These are phyloP conservation scores for Cryphonectria radicalis DNA, from an alignment of 2,329 filamentous ascomycete species.

Conservation along the genomic window DNA sequence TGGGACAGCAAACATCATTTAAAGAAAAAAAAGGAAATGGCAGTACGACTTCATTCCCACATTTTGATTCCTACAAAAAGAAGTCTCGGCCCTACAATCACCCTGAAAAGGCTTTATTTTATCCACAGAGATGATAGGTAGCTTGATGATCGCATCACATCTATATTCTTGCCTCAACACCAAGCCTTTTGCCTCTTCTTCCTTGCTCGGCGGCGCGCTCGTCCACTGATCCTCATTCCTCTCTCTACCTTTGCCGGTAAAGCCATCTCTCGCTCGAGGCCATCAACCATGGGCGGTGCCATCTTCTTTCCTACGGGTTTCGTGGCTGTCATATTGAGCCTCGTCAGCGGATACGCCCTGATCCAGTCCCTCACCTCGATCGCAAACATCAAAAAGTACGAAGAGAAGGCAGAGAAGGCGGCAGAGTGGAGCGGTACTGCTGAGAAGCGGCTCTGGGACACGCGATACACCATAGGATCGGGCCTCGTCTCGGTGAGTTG, in stretches of 20 bases:
- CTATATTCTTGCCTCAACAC: background rate
- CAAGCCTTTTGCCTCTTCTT: background rate
- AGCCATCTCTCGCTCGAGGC: background rate
- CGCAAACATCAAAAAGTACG: conserved; percentile 37
- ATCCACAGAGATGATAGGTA: background rate
- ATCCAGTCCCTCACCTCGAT: conserved; percentile 35
- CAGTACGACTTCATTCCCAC: background rate
- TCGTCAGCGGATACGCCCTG: conserved; percentile 34
- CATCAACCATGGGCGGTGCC: conserved; percentile 6
- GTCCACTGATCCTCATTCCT: background rate
- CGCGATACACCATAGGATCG: conserved; percentile 37
- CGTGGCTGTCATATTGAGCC: conserved; percentile 29
- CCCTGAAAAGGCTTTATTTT: background rate
- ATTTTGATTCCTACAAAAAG: background rate
- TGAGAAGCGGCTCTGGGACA: conserved; percentile 36
- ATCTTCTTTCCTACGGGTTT: conserved; percentile 28
- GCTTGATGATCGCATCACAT: background rate
- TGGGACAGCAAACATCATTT: background rate
- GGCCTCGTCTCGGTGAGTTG: conserved; percentile 35
- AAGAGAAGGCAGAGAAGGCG: conserved; percentile 36
- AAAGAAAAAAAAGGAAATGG: background rate
- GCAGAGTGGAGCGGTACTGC: conserved; percentile 38
- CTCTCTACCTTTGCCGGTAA: background rate
- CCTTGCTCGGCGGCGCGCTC: background rate
- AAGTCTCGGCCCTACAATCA: background rate